A percentile compares a stretch with the other conserved stretches of the same genome.
Conservation (phyloP, 164 flowering plant genomes). For the Taxillus chinensis region DNA sequence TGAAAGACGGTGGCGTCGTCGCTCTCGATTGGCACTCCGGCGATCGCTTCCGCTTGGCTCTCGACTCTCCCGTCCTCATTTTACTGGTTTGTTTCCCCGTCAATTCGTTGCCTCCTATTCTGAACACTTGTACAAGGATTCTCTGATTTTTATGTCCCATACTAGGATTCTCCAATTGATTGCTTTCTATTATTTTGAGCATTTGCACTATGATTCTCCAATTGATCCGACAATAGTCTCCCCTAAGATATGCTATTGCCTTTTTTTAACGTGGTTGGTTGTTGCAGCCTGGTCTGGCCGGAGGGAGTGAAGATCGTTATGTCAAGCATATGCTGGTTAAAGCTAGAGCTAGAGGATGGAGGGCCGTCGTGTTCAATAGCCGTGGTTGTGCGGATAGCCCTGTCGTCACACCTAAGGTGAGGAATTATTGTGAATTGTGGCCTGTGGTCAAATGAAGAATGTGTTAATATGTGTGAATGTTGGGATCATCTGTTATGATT, state of each 20-base stretch:
- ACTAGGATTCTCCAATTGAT: too few relatives aligned
- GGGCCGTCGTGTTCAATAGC: slow-evolving; percentile 87
- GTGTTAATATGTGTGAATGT: background rate
- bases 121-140: background rate
- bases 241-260: too few relatives aligned
- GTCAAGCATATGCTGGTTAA: slow-evolving; percentile 79
- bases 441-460: background rate
- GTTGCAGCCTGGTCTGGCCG: slow-evolving; percentile 89
- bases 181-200: too few relatives aligned
- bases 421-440: background rate
- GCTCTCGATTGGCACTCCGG: slow-evolving; percentile 88
- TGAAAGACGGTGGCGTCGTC: slow-evolving; percentile 55
- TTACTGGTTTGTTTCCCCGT: slow-evolving; percentile 43
- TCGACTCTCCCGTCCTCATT: slow-evolving; percentile 64
- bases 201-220: too few relatives aligned
- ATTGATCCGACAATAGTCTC: too few relatives aligned
- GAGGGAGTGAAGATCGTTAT: slow-evolving; percentile 84
- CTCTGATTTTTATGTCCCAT: too few relatives aligned
- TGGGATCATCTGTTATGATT: background rate
- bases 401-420: slow-evolving; percentile 80
- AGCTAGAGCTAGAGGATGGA: slow-evolving; percentile 67
- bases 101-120: background rate
- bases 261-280: background rate
- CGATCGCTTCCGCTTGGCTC: slow-evolving; percentile 37
- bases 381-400: slow-evolving; percentile 91